Percentiles rank a stretch among this genome's conserved stretches.
These are phyloP conservation scores for Chaetomium tenue DNA, from an alignment of 495 filamentous ascomycete species.

Conservation along the genomic window DNA sequence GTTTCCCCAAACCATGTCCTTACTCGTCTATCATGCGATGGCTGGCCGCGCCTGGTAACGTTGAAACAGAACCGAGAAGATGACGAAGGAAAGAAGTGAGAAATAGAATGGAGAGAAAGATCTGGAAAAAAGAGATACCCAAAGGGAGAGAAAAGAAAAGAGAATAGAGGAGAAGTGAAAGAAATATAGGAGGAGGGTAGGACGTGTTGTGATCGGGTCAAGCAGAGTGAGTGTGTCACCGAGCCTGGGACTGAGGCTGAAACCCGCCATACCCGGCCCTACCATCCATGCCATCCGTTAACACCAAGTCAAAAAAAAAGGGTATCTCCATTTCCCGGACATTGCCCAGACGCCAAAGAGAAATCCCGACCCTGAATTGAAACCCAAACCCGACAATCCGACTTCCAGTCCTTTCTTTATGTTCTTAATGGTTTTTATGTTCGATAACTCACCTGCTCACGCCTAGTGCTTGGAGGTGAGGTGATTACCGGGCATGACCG, in stretches of 20 bases:
- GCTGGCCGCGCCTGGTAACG: no score
- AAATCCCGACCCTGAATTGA: not conserved
- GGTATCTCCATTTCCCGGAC: not conserved
- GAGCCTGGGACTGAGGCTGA: no score
- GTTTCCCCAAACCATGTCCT: no score
- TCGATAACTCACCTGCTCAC: not conserved
- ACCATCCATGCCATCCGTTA: not conserved
- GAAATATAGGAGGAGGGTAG: not conserved
- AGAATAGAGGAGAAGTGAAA: not conserved
- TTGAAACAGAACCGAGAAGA: not conserved
- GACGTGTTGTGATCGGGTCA: not conserved
- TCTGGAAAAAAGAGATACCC: not conserved
- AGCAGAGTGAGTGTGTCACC: not conserved
- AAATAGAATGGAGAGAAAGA: not conserved
- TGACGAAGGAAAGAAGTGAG: not conserved
- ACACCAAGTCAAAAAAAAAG: constrained; percentile 5
- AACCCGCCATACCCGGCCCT: no score
- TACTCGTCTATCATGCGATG: no score
- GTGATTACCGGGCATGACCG: constrained; percentile 8
- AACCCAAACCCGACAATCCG: not conserved
- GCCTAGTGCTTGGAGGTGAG: not conserved
- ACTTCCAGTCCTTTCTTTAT: not conserved
- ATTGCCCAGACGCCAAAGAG: not conserved
- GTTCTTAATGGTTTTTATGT: not conserved
- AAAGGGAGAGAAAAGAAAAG: not conserved